A percentile compares a stretch with the other conserved stretches of the same genome.
These are phyloP conservation scores for Lentinus polychrous DNA, from an alignment of 1,284 basidiomycete genomes.

Conservation along the genomic window DNA sequence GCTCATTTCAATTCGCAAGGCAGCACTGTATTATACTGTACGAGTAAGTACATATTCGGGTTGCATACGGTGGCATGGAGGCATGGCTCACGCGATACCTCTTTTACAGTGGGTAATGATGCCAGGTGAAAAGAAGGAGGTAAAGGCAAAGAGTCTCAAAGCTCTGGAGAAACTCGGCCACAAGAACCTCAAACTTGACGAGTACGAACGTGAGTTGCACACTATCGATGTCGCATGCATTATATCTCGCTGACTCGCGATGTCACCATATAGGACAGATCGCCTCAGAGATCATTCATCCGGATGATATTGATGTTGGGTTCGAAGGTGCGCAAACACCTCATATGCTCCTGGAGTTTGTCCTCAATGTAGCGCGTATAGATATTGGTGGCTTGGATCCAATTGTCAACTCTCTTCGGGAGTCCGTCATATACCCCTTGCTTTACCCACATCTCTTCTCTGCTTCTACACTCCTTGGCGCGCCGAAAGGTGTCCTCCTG, in stretches of 20 bases:
- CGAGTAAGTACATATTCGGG: slow-evolving; percentile 26
- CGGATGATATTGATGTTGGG: slow-evolving; percentile 72
- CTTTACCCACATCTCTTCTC: slow-evolving; percentile 89
- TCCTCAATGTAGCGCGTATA: slow-evolving; percentile 21
- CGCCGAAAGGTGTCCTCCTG: slow-evolving; percentile 78
- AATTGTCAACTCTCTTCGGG: slow-evolving; percentile 86
- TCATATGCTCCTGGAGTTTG: not conserved
- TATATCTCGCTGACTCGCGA: not conserved
- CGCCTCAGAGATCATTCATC: slow-evolving; percentile 80
- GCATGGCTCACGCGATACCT: not conserved
- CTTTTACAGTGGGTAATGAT: slow-evolving; percentile 43
- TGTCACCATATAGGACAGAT: slow-evolving; percentile 52
- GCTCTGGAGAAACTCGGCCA: slow-evolving; percentile 72
- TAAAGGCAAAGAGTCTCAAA: slow-evolving; percentile 65
- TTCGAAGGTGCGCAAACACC: slow-evolving; percentile 60
- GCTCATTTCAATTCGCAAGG: slow-evolving; percentile 25
- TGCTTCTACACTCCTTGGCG: slow-evolving; percentile 62
- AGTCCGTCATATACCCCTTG: slow-evolving; percentile 95
- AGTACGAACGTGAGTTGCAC: slow-evolving; percentile 66
- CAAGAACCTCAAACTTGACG: slow-evolving; percentile 61
- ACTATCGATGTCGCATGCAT: not conserved
- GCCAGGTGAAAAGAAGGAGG: slow-evolving; percentile 46
- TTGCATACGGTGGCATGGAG: not conserved
- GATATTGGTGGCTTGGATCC: slow-evolving; percentile 95
- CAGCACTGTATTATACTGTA: slow-evolving; percentile 44